phyloP scores from a whole-genome alignment of 192 early-diverging fungal species.

The Coemansia sp. region DNA sequence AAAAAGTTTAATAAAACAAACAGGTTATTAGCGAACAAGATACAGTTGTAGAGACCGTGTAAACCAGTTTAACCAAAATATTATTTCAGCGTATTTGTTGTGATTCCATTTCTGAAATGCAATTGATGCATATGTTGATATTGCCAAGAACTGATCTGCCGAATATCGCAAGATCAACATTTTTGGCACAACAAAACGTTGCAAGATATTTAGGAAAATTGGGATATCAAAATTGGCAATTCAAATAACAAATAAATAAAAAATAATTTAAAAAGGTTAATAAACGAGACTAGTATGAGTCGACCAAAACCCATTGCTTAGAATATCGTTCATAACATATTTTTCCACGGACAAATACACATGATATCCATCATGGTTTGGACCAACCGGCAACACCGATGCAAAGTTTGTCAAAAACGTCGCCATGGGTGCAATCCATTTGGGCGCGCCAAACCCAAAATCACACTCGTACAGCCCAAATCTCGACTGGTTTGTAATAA shows the following conservation, averaged over 20 bases:
- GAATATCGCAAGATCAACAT: no score
- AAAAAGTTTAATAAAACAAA: no score
- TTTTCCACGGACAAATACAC: conserved; percentile 14
- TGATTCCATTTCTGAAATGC: no score
- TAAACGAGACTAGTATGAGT: neutral
- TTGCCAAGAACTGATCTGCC: no score
- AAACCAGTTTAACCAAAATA: no score
- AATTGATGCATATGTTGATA: no score
- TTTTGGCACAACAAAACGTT: no score
- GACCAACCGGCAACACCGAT: conserved; percentile 6
- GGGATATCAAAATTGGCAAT: neutral
- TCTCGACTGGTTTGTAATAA: conserved; percentile 25
- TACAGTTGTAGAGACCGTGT: no score
- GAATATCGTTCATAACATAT: conserved; percentile 8
- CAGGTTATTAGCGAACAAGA: no score
- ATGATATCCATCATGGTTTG: conserved; percentile 8
- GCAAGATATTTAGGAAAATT: neutral
- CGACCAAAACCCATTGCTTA: conserved; percentile 13
- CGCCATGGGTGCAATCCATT: conserved; percentile 16
- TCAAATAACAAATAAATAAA: neutral
- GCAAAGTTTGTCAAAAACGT: conserved; percentile 11
- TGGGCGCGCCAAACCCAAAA: conserved; percentile 25
- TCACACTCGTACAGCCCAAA: conserved; percentile 19
- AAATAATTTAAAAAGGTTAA: conserved; percentile 3
- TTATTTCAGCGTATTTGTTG: no score